Percentiles rank a stretch among this genome's conserved stretches.
phyloP scores from a whole-genome alignment of 73 alveolate species.

The Tetrahymena elliotti region DNA sequence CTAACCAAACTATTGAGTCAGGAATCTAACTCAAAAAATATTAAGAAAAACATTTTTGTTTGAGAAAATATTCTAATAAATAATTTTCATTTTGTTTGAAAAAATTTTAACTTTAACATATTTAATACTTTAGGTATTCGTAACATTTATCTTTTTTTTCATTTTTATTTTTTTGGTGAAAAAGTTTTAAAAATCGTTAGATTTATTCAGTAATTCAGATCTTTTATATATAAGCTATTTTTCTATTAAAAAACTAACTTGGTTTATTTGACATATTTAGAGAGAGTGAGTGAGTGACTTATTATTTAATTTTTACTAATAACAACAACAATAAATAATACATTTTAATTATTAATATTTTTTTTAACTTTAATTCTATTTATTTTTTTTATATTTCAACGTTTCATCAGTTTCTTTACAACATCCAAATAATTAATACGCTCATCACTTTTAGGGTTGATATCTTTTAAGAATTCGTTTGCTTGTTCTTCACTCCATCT shows the following conservation, averaged over 20 bases:
- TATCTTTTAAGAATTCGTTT: background rate
- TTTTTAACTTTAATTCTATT: background rate
- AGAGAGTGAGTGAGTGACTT: too few species aligned
- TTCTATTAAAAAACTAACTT: background rate
- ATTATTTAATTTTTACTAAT: too few species aligned
- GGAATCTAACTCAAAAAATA: background rate
- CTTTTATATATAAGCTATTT: background rate
- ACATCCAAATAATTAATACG: background rate
- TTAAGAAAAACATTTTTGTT: too few species aligned
- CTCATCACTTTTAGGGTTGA: background rate
- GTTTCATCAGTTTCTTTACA: background rate
- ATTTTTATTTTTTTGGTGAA: background rate
- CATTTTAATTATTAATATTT: background rate
- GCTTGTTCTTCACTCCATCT: background rate
- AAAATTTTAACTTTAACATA: too few species aligned
- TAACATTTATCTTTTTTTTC: background rate
- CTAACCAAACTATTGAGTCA: too few species aligned
- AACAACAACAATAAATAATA: background rate
- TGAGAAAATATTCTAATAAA: too few species aligned
- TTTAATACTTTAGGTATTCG: too few species aligned
- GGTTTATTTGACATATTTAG: background rate
- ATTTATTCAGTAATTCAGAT: background rate
- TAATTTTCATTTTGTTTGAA: too few species aligned
- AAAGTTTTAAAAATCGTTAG: background rate
- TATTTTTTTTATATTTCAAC: background rate